These are phyloP conservation scores for Orbilia blumenaviensis DNA, from an alignment of 2,329 filamentous ascomycete species.

Conservation along the genomic window DNA sequence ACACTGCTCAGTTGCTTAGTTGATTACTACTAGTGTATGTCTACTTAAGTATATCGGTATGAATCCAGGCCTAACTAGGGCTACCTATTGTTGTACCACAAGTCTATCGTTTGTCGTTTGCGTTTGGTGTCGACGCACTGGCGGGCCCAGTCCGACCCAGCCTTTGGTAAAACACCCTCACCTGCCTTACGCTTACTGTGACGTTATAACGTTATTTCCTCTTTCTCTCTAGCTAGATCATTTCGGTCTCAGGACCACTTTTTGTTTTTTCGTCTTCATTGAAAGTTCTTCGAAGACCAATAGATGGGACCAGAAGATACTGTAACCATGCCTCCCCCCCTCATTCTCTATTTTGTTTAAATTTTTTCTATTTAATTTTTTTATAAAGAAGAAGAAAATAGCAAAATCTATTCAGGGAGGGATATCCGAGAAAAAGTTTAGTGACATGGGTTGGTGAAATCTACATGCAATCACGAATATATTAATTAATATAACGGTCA, in stretches of 20 bases:
- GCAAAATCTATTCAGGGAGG: not conserved
- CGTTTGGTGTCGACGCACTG: not conserved
- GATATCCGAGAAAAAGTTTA: not conserved
- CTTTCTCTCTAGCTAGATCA: not conserved
- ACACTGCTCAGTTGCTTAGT: too few species aligned
- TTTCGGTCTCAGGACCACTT: too few species aligned
- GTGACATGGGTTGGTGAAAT: not conserved
- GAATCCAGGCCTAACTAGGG: too few species aligned
- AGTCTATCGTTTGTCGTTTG: too few species aligned
- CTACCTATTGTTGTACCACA: too few species aligned
- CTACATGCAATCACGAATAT: not conserved
- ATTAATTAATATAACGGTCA: not conserved
- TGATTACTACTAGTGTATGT: too few species aligned
- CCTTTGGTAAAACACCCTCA: conserved; percentile 14
- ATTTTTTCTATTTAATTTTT: not conserved
- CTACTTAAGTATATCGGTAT: too few species aligned
- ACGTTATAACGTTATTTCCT: conserved; percentile 14
- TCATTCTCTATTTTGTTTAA: not conserved
- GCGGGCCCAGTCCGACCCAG: not conserved
- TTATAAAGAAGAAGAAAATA: too few species aligned
- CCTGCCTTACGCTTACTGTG: not conserved
- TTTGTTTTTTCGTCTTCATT: too few species aligned
- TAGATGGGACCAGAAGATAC: too few species aligned
- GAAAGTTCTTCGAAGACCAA: too few species aligned
- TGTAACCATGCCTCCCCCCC: too few species aligned